Evolutionary conservation across 495 filamentous ascomycete genomes (phyloP).

Genomic region (Penicillium cataractarum): DNA sequence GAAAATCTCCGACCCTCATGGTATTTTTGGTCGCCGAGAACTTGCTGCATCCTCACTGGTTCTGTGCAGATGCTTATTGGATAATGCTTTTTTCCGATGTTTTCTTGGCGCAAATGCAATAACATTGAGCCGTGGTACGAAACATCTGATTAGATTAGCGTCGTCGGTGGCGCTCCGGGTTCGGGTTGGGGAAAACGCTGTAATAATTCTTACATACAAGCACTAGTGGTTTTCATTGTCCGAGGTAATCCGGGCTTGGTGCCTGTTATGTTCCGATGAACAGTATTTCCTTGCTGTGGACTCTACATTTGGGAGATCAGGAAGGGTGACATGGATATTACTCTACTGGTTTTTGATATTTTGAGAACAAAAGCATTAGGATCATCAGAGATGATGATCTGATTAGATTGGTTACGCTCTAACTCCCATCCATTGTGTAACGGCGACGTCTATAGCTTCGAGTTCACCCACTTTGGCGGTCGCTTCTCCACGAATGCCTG

Average conservation of each 20-base stretch:
- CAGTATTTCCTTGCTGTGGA: not conserved
- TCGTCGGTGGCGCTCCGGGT: not conserved
- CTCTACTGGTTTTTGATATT: not conserved
- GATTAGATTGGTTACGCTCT: not conserved
- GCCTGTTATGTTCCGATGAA: not conserved
- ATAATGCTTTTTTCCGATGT: not conserved
- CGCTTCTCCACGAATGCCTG: slow-evolving; percentile 80
- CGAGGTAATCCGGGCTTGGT: not conserved
- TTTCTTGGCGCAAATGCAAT: not conserved
- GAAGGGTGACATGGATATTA: not conserved
- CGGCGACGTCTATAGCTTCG: slow-evolving; percentile 59
- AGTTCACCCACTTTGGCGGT: slow-evolving; percentile 69
- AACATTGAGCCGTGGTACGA: not conserved
- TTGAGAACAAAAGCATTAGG: not conserved
- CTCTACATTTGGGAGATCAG: not conserved
- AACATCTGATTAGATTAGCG: slow-evolving; percentile 12
- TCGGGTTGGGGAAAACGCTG: not conserved
- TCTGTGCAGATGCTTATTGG: not conserved
- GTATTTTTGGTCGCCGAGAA: not conserved
- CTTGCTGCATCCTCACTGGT: not conserved
- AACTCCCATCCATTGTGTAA: not conserved
- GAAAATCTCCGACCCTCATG: not conserved
- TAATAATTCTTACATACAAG: not conserved
- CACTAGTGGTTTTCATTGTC: not conserved
- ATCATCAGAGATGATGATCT: not conserved